Evolutionary conservation across 169 alveolate species (phyloP), one percentile per base, ranked within the genome.

Genomic region (Eimeria acervulina): DNA sequence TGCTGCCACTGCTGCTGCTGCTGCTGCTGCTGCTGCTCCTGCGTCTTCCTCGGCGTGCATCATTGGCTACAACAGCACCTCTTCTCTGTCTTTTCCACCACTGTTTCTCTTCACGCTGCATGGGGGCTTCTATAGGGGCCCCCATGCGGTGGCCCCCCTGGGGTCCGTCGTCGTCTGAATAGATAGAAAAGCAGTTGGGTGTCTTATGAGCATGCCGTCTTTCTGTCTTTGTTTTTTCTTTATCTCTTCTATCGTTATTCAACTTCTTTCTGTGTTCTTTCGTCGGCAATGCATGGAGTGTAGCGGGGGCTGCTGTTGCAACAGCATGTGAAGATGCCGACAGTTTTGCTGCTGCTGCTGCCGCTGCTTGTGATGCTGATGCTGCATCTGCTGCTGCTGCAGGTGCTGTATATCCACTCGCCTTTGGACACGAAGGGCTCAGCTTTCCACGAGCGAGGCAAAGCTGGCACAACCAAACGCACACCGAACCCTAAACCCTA

Each of bases 371-470:
- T 51, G 59, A 10, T 51, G 59, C 59, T 72, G 83, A 47, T 72
- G 83, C 51, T 36, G 28, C 51, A 13, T 13, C 52, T 72, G 52
- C 83, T 72, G 83, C 83, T 72, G 83, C n/a, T 72, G 83, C 83
- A 23, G 83, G 28, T 72, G 52, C 83, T 6, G 0, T 51, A 31
- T 72, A 33, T 72, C 19, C 52, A 33, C 7, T 23, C 33, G 51
- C 51, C 6, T 36, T 31, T 38, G 83, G 83, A 72, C 83, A 72
- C 26, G 83, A 72, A 38, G 83, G 83, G 28, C 52, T 72, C 19
- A 72, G n/a, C 19, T 51, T 31, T 47, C 83, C 83, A 10, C 83
- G 83, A 72, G 83, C 42, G 28, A 0, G 44, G 51, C 83, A 72
- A 33, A 72, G 51, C 83, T 72, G 83, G 15, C 1, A 31, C 28